Percentiles rank a stretch among this genome's conserved stretches.
phyloP scores from a whole-genome alignment of 108 stramenopile species.

The Skeletonema marinoi region DNA sequence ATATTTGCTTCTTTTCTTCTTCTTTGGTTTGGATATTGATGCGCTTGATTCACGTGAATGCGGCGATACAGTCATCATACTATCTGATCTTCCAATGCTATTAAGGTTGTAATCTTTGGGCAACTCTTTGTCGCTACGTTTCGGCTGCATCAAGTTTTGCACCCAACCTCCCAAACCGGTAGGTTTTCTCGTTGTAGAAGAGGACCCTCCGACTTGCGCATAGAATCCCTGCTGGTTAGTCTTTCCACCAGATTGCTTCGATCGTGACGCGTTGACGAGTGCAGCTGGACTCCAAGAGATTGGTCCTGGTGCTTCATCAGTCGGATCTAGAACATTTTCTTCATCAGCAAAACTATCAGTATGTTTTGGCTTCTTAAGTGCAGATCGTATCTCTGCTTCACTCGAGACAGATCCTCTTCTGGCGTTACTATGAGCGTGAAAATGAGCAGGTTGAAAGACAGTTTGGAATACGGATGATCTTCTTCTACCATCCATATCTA shows the following conservation, averaged over 20 bases:
- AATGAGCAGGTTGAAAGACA: constrained; percentile 4
- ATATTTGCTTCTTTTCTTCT: constrained; percentile 6
- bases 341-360: background rate
- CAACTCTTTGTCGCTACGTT: background rate
- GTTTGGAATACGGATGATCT: constrained; percentile 22
- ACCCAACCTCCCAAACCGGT: constrained; percentile 2
- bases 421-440: background rate
- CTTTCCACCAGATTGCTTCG: constrained; percentile 25
- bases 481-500: constrained; percentile 1
- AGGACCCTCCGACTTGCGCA: background rate
- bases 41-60: background rate
- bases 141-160: constrained; percentile 8
- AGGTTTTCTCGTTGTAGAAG: background rate
- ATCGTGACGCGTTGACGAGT: constrained; percentile 18
- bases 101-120: constrained; percentile 29
- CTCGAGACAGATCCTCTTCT: background rate
- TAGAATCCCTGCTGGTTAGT: constrained; percentile 38
- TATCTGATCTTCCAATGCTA: constrained; percentile 10
- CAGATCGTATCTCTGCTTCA: background rate
- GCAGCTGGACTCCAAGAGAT: constrained; percentile 37
- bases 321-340: constrained; percentile 25
- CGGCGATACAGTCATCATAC: background rate
- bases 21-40: constrained; percentile 2
- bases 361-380: background rate
- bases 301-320: constrained; percentile 17